Percentiles rank a stretch among this genome's conserved stretches.
Conservation (phyloP, 306 rosid species). For the Hylodesmum podocarpum region DNA sequence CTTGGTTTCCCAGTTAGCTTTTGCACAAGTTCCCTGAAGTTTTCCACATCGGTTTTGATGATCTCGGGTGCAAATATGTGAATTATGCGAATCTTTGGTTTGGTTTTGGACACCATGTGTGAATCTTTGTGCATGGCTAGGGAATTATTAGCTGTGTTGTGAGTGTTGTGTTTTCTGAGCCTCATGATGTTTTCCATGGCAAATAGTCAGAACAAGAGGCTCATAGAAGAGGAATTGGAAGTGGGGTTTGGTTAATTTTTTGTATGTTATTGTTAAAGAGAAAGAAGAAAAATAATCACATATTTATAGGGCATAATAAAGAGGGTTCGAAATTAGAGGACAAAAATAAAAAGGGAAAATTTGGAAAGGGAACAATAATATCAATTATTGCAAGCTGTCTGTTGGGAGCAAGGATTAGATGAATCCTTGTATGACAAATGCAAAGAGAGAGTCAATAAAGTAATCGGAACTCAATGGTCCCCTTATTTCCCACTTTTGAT, state of each 20-base stretch:
- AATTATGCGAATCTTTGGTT: slow-evolving; percentile 81
- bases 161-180: slow-evolving; percentile 31
- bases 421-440: slow-evolving; percentile 53
- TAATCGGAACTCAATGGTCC: slow-evolving; percentile 45
- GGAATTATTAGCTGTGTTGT: slow-evolving; percentile 13
- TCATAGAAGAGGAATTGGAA: background rate
- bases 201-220: background rate
- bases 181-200: slow-evolving; percentile 45
- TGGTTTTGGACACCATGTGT: slow-evolving; percentile 55
- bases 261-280: background rate
- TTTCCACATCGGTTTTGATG: slow-evolving; percentile 80
- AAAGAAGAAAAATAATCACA: background rate
- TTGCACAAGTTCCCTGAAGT: slow-evolving; percentile 84
- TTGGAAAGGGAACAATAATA: background rate
- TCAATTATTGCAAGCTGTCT: slow-evolving; percentile 23
- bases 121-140: slow-evolving; percentile 62
- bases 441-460: slow-evolving; percentile 43
- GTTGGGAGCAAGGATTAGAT: slow-evolving; percentile 56
- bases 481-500: slow-evolving; percentile 31
- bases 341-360: background rate
- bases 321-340: background rate
- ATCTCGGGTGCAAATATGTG: slow-evolving; percentile 90
- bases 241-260: background rate
- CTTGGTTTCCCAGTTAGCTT: slow-evolving; percentile 78
- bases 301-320: background rate